Percentiles rank a stretch among this genome's conserved stretches.
Conservation (phyloP, 257 asterid species). For the Cynanchum wilfordii region DNA sequence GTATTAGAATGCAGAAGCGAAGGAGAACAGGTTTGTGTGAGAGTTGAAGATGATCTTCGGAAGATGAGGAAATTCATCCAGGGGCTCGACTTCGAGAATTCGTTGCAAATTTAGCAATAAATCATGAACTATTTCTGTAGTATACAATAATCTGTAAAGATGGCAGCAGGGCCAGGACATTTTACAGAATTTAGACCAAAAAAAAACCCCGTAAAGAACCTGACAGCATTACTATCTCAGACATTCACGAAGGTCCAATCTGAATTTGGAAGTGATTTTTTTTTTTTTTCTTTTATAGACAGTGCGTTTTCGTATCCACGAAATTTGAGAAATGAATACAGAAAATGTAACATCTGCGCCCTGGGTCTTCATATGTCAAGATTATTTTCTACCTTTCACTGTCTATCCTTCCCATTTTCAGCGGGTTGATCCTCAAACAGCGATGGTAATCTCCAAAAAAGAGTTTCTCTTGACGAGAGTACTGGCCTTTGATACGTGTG, state of each 20-base stretch:
- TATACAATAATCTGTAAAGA: no score
- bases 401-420: background rate
- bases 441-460: background rate
- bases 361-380: background rate
- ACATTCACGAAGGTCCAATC: background rate
- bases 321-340: background rate
- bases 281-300: no score
- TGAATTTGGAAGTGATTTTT: no score
- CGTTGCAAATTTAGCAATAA: no score
- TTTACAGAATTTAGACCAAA: no score
- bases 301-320: background rate
- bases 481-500: background rate
- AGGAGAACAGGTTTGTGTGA: constrained; percentile 21
- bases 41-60: constrained; percentile 28
- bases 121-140: no score
- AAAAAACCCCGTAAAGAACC: no score
- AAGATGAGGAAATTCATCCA: constrained; percentile 14
- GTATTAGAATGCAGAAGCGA: constrained; percentile 28
- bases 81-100: background rate
- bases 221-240: no score
- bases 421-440: background rate
- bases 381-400: background rate
- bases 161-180: no score
- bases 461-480: background rate
- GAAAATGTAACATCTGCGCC: background rate